Percentiles rank a stretch among this genome's conserved stretches.
Conservation (phyloP, 805 yeast species). For the Teunomyces funiuensis region DNA sequence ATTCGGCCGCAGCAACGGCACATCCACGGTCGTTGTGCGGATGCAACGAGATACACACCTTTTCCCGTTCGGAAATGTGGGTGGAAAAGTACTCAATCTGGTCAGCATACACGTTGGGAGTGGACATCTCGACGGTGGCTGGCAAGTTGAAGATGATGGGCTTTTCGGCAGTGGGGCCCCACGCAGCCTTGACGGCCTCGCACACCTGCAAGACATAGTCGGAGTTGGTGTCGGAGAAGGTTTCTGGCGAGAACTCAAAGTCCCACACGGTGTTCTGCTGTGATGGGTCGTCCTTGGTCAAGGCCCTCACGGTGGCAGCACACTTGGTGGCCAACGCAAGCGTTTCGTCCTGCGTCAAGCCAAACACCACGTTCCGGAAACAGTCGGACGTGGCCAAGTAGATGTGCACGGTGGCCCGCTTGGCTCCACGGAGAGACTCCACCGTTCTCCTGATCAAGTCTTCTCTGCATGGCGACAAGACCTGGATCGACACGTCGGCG, state of each 20-base stretch:
- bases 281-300: slow-evolving; percentile 68
- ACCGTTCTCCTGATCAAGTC: slow-evolving; percentile 70
- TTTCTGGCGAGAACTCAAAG: slow-evolving; percentile 79
- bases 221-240: slow-evolving; percentile 68
- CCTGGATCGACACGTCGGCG: slow-evolving; percentile 74
- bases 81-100: slow-evolving; percentile 75
- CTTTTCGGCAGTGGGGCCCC: slow-evolving; percentile 64
- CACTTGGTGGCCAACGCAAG: slow-evolving; percentile 61
- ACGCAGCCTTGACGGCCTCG: slow-evolving; percentile 72
- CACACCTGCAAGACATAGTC: slow-evolving; percentile 66
- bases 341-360: slow-evolving; percentile 58
- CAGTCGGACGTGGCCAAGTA: slow-evolving; percentile 76
- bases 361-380: slow-evolving; percentile 71
- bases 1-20: slow-evolving; percentile 85
- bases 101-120: slow-evolving; percentile 82
- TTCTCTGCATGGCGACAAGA: slow-evolving; percentile 73
- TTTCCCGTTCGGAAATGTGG: slow-evolving; percentile 63
- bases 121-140: slow-evolving; percentile 80
- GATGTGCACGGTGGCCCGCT: slow-evolving; percentile 71
- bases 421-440: slow-evolving; percentile 72
- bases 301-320: slow-evolving; percentile 57
- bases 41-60: slow-evolving; percentile 72
- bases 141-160: slow-evolving; percentile 82
- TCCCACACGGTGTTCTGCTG: slow-evolving; percentile 61
- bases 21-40: slow-evolving; percentile 87